Base-by-base conservation (phyloP, 352 stramenopile species). In the Phytophthora ohioensis region DNA sequence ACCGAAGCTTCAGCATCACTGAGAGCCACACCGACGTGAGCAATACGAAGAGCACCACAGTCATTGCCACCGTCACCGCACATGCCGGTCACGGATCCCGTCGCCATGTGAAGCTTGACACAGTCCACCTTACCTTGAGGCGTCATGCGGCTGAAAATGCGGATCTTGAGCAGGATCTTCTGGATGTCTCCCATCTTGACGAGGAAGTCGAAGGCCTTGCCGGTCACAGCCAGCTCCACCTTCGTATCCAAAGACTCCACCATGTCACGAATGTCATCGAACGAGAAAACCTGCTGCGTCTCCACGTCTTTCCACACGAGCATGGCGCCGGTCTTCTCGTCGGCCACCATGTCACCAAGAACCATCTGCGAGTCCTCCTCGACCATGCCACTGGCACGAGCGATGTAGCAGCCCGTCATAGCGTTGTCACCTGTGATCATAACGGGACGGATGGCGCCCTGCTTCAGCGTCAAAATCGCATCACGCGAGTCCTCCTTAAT, bases 341-440 rank as follows among this genome's bases (percentile, higher is more conserved):
- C 76, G 4, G 62, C 31, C 10, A 90, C 68, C 46, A 94, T 85
- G 48, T 94, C 82, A 5, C 82, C 86, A 7, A 94, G 78, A 39
- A 92, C 69, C 46, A 92, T 82, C 43, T 79, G 75, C 11, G 76
- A 67, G 17, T 71, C 60, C 8, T 67, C 73, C 5, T 77, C 66
- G 0, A 92, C 74, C 79, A 94, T 91, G 55, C 83, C 84, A 69
- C 82, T 91, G 11, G 71, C 75, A 53, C 82, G 80, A 3, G 87
- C 84, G 53, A 95, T 92, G 72, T 91, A 94, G 75, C 82, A 91
- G 9, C 84, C 87, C 0, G 75, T 90, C 82, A 93, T 89, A 15
- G 85, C 84, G 48, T 94, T 96, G 41, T 97, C 91, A 4, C 91
- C 91, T 2, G 93, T 97, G 48, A 98, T 91, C 86, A 98, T 97